A percentile compares a stretch with the other conserved stretches of the same genome.
Evolutionary conservation across 2,329 filamentous ascomycete species (phyloP).

Genomic region (Hypoxylon sp.): DNA sequence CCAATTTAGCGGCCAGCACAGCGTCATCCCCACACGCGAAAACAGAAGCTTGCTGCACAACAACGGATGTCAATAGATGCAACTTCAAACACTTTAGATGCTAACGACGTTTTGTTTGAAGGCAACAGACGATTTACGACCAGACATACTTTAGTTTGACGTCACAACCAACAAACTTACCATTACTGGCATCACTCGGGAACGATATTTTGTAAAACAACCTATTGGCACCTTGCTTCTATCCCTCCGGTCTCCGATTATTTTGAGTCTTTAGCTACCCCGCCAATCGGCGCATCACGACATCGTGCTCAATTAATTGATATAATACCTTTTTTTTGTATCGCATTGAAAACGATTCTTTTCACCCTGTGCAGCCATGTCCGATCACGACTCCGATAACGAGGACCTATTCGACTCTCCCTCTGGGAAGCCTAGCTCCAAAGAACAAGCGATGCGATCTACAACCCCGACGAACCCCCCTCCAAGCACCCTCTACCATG

Average conservation of each 20-base stretch:
- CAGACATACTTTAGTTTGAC: conserved; percentile 3
- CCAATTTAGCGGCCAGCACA: conserved; percentile 34
- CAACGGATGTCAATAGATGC: conserved; percentile 31
- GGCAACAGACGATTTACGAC: conserved; percentile 5
- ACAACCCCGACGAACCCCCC: conserved; percentile 58
- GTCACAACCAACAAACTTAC: too few species aligned
- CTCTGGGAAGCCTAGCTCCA: conserved; percentile 49
- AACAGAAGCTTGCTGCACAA: conserved; percentile 23
- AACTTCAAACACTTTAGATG: not conserved
- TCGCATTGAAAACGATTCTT: too few species aligned
- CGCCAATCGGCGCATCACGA: conserved; percentile 23
- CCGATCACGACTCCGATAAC: conserved; percentile 58
- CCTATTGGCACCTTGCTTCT: conserved; percentile 6
- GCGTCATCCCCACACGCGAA: conserved; percentile 38
- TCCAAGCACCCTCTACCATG: conserved; percentile 48
- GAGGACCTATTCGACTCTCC: conserved; percentile 58
- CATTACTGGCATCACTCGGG: too few species aligned
- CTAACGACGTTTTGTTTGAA: conserved; percentile 3
- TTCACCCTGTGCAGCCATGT: conserved; percentile 48
- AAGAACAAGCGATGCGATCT: conserved; percentile 53
- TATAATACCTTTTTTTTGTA: too few species aligned
- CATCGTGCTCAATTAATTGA: not conserved
- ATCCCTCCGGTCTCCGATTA: too few species aligned
- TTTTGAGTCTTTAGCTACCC: conserved; percentile 28
- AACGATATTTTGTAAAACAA: too few species aligned